Evolutionary conservation across 805 yeast species (phyloP), one percentile per base, ranked within the genome.

Genomic region (Wickerhamomyces rabaulensis): DNA sequence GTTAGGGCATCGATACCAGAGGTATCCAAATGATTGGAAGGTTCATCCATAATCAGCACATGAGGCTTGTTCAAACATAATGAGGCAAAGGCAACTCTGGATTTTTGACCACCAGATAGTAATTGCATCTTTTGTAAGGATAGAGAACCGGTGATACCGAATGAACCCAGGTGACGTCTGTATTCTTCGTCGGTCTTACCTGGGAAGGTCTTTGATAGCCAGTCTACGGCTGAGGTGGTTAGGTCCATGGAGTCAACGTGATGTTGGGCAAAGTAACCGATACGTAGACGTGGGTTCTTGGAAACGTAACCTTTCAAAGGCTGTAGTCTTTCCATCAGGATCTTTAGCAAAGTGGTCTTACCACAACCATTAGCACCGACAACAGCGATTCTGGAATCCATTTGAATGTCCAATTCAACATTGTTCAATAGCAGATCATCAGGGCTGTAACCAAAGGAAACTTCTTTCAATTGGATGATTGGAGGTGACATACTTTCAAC

Each of bases 331-430:
- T 87, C 97, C 79, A 91, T 82, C 56, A 94, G 72, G 39, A 94
- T 71, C 65, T 92, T 92, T 62, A 94, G 76, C 51, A 94, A 72
- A 3, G 99, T 94, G 10, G 99, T 91, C 67, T 94, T 94, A 86
- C 99, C 99, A 63, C 97, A 88, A 72, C 99, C 99, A 65, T 94
- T 94, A 50, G 97, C 98, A 77, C 99, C 99, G 49, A 94, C 96
- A 50, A 94, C 74, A 0, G 98, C 99, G 58, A 94, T 87, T 66
- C 99, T 79, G 1, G 97, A 90, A 59, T 91, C 87, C 87, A 92
- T 75, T 66, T 88, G 96, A 45, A 94, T 88, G 55, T 89, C 95
- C 51, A 94, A 66, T 55, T 91, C 96, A 38, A 91, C 97, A 56
- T 88, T 73, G 26, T 76, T 74, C 52, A 92, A 69, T 48, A 91